phyloP scores from a whole-genome alignment of 2,329 filamentous ascomycete species.

The Cordyceps pruinosa region DNA sequence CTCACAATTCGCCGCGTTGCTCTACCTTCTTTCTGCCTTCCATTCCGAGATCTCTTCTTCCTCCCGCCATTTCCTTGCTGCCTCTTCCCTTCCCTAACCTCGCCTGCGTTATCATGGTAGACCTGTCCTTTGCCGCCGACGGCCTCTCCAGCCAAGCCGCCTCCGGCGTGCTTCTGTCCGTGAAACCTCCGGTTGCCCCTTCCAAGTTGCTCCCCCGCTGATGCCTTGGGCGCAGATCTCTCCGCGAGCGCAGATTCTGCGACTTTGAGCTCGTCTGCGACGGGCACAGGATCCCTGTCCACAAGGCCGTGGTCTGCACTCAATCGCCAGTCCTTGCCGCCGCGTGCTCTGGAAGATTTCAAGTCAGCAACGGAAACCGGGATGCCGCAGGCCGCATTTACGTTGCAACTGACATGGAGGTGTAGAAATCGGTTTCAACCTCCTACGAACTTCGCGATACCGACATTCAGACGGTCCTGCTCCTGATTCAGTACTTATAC shows the following conservation, averaged over 20 bases:
- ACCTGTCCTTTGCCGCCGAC: not conserved
- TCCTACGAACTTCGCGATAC: not conserved
- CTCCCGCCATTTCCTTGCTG: not conserved
- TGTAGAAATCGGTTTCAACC: not conserved
- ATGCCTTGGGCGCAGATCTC: conserved; percentile 4
- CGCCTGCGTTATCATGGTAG: not conserved
- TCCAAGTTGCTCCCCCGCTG: not conserved
- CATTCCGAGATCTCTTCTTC: not conserved
- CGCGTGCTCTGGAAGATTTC: not conserved
- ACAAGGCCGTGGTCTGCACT: conserved; percentile 2
- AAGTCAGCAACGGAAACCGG: not conserved
- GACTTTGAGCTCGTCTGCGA: conserved; percentile 3
- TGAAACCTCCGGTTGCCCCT: too few species aligned
- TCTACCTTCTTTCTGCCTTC: not conserved
- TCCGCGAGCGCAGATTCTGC: not conserved
- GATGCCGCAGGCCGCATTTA: too few species aligned
- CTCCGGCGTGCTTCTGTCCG: not conserved
- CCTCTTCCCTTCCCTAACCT: not conserved
- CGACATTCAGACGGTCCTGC: not conserved
- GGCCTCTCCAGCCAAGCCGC: not conserved
- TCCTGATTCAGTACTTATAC: conserved; percentile 8
- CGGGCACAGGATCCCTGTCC: not conserved
- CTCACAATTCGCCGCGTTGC: not conserved
- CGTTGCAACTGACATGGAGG: not conserved
- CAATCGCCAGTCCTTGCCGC: conserved; percentile 6